A percentile compares a stretch with the other conserved stretches of the same genome.
phyloP scores from a whole-genome alignment of 257 asterid genomes.

The Petunia axillaris region DNA sequence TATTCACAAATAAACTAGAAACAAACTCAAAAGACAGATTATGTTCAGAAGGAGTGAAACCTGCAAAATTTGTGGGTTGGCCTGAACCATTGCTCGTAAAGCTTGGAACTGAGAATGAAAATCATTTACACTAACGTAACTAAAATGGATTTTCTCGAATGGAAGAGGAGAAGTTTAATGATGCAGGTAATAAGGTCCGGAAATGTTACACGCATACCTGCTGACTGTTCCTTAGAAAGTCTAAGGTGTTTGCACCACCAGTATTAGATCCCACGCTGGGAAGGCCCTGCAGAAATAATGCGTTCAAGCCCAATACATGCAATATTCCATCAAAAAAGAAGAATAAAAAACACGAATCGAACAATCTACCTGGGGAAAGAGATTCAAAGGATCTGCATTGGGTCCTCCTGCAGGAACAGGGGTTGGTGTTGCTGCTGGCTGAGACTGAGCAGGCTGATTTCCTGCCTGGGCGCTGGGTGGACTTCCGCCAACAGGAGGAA shows the following conservation, averaged over 20 bases:
- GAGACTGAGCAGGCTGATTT: slow-evolving; percentile 55
- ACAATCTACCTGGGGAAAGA: slow-evolving; percentile 74
- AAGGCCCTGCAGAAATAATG: slow-evolving; percentile 52
- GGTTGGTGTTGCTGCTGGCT: slow-evolving; percentile 56
- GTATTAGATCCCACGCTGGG: slow-evolving; percentile 63
- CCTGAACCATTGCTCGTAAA: slow-evolving; percentile 80
- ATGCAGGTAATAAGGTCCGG: not conserved
- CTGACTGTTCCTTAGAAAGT: slow-evolving; percentile 74
- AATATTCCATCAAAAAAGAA: not conserved
- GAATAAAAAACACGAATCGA: not conserved
- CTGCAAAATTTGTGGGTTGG: slow-evolving; percentile 79
- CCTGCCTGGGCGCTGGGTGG: slow-evolving; percentile 45
- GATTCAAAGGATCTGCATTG: slow-evolving; percentile 76
- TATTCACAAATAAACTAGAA: not conserved
- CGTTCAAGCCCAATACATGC: slow-evolving; percentile 10
- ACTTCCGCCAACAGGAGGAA: slow-evolving; percentile 49
- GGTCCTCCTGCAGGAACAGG: slow-evolving; percentile 62
- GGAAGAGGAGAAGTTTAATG: not conserved
- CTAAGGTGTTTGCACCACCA: slow-evolving; percentile 67
- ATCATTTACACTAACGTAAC: not conserved
- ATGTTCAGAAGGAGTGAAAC: slow-evolving; percentile 19
- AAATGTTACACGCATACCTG: slow-evolving; percentile 48
- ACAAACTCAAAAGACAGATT: not conserved
- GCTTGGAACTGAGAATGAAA: slow-evolving; percentile 69
- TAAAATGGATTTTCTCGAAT: slow-evolving; percentile 2